A percentile compares a stretch with the other conserved stretches of the same genome.
Conservation (phyloP, 2,329 filamentous ascomycete species). For the Pleochaeta shiraiana region DNA sequence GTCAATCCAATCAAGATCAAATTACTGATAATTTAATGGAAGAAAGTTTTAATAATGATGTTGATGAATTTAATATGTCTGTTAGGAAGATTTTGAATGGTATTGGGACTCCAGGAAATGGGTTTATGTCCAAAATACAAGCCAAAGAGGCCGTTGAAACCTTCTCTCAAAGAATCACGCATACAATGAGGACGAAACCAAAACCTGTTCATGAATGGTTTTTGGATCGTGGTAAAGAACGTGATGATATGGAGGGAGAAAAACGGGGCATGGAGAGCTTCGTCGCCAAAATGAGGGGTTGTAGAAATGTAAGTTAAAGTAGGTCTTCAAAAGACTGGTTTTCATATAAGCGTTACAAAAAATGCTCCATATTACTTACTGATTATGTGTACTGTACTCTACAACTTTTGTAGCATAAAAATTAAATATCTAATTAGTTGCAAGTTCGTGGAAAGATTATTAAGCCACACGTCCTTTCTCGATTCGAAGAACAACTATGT, state of each 20-base stretch:
- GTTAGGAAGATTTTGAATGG: conserved; percentile 35
- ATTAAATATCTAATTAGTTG: no score
- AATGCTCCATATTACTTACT: no score
- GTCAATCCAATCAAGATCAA: conserved; percentile 18
- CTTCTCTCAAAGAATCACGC: conserved; percentile 49
- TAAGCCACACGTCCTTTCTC: no score
- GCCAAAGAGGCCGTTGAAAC: conserved; percentile 56
- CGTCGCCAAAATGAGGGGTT: conserved; percentile 8
- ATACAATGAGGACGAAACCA: conserved; percentile 41
- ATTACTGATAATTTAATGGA: conserved; percentile 18
- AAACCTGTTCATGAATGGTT: conserved; percentile 49
- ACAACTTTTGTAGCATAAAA: no score
- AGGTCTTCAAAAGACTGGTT: no score
- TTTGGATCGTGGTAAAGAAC: conserved; percentile 11
- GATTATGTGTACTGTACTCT: no score
- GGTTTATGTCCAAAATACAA: conserved; percentile 48
- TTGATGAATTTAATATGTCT: conserved; percentile 42
- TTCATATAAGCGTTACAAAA: no score
- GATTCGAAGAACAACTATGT: no score
- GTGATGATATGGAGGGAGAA: conserved; percentile 20
- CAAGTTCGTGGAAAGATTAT: no score
- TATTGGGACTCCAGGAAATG: conserved; percentile 56
- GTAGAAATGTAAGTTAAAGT: no score
- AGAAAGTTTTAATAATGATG: conserved; percentile 41
- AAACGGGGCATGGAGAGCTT: conserved; percentile 14